phyloP scores from a whole-genome alignment of 176 grass and related monocot genomes.

The Lolium rigidum region DNA sequence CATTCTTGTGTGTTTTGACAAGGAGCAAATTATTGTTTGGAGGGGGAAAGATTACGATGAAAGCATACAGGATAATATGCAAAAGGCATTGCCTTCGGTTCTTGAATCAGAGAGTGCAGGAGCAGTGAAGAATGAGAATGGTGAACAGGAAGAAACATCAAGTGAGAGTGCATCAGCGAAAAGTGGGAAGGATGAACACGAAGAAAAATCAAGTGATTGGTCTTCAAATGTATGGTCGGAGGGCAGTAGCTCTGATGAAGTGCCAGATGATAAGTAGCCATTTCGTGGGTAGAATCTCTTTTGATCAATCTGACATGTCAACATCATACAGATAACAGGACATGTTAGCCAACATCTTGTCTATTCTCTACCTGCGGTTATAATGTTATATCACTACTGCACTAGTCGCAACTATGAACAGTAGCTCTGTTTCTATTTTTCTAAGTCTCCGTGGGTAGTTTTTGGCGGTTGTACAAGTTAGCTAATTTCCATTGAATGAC shows the following conservation, averaged over 20 bases:
- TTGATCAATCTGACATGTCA: conserved; percentile 22
- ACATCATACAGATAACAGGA: neutral
- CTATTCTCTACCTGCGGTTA: neutral
- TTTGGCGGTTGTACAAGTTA: neutral
- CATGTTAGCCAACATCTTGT: neutral
- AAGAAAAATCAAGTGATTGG: conserved; percentile 28
- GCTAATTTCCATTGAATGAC: neutral
- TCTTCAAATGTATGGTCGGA: conserved; percentile 43
- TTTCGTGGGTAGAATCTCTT: conserved; percentile 12
- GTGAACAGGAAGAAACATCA: conserved; percentile 29
- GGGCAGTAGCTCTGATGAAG: conserved; percentile 35
- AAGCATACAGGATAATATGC: conserved; percentile 35
- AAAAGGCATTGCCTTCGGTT: conserved; percentile 32
- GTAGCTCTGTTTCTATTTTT: neutral
- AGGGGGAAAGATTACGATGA: conserved; percentile 66
- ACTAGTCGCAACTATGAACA: neutral
- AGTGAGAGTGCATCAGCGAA: conserved; percentile 30
- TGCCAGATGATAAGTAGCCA: conserved; percentile 41
- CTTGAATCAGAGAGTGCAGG: conserved; percentile 37
- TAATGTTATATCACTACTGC: neutral
- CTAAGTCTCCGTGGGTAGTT: neutral
- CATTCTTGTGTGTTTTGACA: conserved; percentile 75
- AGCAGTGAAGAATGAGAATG: conserved; percentile 38
- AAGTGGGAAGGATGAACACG: conserved; percentile 32
- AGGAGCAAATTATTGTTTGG: conserved; percentile 91